phyloP scores from a whole-genome alignment of 805 yeast species.

The Spathaspora arborariae region DNA sequence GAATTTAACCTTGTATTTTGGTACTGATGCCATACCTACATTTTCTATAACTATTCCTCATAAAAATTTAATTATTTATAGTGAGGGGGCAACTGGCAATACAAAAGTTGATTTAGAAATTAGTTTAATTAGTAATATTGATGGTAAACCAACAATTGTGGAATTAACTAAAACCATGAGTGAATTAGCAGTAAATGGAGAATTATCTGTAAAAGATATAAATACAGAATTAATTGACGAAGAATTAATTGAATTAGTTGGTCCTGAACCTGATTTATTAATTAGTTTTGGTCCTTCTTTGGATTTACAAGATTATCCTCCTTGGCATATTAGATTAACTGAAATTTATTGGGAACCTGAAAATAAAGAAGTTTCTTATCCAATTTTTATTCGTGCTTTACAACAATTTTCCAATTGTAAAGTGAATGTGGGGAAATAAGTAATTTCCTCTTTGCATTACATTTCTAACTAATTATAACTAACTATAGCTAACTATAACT shows the following conservation, averaged over 20 bases:
- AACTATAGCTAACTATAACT: neutral
- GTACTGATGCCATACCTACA: slow-evolving; percentile 61
- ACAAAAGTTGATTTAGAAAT: slow-evolving; percentile 54
- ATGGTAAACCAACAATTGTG: slow-evolving; percentile 88
- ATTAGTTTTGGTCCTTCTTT: slow-evolving; percentile 81
- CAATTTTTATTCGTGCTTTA: slow-evolving; percentile 76
- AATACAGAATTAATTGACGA: slow-evolving; percentile 72
- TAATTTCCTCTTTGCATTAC: too few species aligned
- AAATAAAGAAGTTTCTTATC: slow-evolving; percentile 73
- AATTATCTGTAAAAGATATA: slow-evolving; percentile 61
- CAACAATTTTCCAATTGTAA: slow-evolving; percentile 76
- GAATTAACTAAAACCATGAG: slow-evolving; percentile 85
- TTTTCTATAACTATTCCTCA: slow-evolving; percentile 68
- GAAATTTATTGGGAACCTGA: slow-evolving; percentile 92
- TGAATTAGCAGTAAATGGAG: slow-evolving; percentile 60
- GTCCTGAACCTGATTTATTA: slow-evolving; percentile 89
- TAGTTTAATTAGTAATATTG: slow-evolving; percentile 64
- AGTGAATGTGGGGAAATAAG: slow-evolving; percentile 80
- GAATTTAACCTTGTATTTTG: slow-evolving; percentile 69
- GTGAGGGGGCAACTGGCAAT: slow-evolving; percentile 12
- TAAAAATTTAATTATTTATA: slow-evolving; percentile 44
- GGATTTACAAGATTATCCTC: slow-evolving; percentile 93
- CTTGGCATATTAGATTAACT: slow-evolving; percentile 92
- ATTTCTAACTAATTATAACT: neutral
- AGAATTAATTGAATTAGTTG: slow-evolving; percentile 70